phyloP scores from a whole-genome alignment of 2,329 filamentous ascomycete species.

The Magnaporthales sp. region DNA sequence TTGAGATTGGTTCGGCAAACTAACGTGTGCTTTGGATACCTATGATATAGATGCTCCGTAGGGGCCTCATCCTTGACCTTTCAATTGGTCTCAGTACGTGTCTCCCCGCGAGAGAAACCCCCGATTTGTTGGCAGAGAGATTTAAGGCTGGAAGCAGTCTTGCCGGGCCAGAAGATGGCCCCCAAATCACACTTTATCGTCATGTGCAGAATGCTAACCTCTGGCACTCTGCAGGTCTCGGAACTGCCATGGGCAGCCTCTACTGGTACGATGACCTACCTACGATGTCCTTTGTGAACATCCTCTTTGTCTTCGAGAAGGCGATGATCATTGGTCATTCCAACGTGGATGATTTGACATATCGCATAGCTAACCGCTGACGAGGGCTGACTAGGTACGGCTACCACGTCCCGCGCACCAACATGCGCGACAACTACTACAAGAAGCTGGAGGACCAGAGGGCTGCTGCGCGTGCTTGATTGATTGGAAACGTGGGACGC shows the following conservation, averaged over 20 bases:
- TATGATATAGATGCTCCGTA: conserved; percentile 45
- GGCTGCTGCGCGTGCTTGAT: conserved; percentile 21
- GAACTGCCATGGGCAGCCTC: conserved; percentile 43
- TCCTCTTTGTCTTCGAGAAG: not conserved
- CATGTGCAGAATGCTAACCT: conserved; percentile 21
- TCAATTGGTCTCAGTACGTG: conserved; percentile 46
- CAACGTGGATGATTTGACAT: not conserved
- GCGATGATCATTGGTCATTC: not conserved
- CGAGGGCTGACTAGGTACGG: conserved; percentile 42
- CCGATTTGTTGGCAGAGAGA: not conserved
- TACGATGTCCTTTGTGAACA: not conserved
- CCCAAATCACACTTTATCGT: not conserved
- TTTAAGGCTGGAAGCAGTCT: not conserved
- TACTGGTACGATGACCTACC: conserved; percentile 43
- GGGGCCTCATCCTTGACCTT: conserved; percentile 48
- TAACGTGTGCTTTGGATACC: conserved; percentile 6
- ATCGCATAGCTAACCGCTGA: not conserved
- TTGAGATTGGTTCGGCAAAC: not conserved
- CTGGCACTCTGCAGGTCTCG: conserved; percentile 31
- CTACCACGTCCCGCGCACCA: conserved; percentile 52
- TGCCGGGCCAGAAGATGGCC: not conserved
- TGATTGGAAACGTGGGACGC: conserved; percentile 2
- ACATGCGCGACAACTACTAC: conserved; percentile 50
- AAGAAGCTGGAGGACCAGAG: conserved; percentile 49
- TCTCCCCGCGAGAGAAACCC: not conserved